These are phyloP conservation scores for Fusarium luffae DNA, from an alignment of 2,329 filamentous ascomycete species.

Conservation along the genomic window DNA sequence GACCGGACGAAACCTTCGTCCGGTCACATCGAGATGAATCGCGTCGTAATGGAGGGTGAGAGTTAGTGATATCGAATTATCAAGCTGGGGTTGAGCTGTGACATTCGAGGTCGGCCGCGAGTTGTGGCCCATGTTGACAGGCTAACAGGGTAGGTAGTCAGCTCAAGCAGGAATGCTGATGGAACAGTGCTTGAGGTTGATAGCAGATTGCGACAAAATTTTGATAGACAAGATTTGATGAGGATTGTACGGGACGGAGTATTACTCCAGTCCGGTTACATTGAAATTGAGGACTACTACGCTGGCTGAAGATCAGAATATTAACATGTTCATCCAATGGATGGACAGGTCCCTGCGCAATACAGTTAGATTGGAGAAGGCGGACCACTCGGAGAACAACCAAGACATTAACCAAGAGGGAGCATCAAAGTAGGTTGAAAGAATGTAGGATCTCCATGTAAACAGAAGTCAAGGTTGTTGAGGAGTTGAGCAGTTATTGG, in stretches of 20 bases:
- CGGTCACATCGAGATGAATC: conserved; percentile 22
- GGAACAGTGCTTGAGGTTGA: neutral
- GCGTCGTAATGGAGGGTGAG: conserved; percentile 27
- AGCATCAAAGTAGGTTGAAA: conserved; percentile 30
- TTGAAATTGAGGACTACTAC: conserved; percentile 9
- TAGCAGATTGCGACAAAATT: neutral
- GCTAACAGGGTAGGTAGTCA: conserved; percentile 25
- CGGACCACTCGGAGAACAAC: conserved; percentile 27
- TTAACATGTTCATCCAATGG: neutral
- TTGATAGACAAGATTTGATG: neutral
- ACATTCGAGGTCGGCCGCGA: conserved; percentile 12
- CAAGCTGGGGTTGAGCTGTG: conserved; percentile 14
- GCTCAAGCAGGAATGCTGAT: conserved; percentile 6
- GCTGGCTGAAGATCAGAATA: conserved; percentile 12
- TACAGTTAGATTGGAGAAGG: conserved; percentile 21
- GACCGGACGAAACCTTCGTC: conserved; percentile 17
- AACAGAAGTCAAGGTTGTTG: conserved; percentile 24
- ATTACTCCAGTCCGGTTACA: conserved; percentile 1
- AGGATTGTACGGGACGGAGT: neutral
- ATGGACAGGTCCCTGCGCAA: conserved; percentile 16
- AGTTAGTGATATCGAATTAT: conserved; percentile 7
- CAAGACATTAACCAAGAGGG: neutral
- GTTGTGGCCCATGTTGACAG: conserved; percentile 17
- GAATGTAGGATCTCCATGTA: conserved; percentile 8
- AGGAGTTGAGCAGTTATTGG: conserved; percentile 18